Evolutionary conservation across 768 basidiomycete species (phyloP).

Genomic region (Lanmaoa rubissima): DNA sequence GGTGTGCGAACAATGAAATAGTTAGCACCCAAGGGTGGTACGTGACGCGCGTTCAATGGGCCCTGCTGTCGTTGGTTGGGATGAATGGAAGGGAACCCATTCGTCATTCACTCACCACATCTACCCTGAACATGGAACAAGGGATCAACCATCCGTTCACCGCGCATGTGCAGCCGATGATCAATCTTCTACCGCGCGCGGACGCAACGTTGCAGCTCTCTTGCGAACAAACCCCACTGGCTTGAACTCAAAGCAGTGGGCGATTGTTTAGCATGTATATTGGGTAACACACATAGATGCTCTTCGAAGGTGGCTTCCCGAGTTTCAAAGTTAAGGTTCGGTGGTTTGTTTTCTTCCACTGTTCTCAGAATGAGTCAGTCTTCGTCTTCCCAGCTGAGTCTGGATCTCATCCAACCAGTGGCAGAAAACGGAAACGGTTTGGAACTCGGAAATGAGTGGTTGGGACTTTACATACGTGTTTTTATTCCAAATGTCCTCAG

Average conservation of each 20-base stretch:
- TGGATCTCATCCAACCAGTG: conserved; percentile 8
- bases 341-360: conserved; percentile 14
- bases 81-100: conserved; percentile 14
- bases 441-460: conserved; percentile 14
- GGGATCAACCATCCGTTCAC: conserved; percentile 10
- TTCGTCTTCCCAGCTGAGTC: conserved; percentile 19
- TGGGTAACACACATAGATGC: background rate
- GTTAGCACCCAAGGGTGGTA: background rate
- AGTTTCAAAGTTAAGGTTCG: conserved; percentile 18
- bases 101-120: conserved; percentile 14
- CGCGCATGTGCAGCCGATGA: conserved; percentile 19
- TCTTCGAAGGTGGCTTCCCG: conserved; percentile 3
- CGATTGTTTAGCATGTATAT: background rate
- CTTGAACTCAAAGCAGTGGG: background rate
- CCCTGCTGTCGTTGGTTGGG: background rate
- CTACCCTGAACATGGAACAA: conserved; percentile 15
- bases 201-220: conserved; percentile 23
- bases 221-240: conserved; percentile 10
- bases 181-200: conserved; percentile 26
- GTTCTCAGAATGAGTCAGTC: background rate
- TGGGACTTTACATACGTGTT: conserved; percentile 11
- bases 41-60: background rate
- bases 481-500: background rate
- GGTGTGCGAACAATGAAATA: background rate
- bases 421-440: conserved; percentile 4